Evolutionary conservation across 129 eudicot genomes (phyloP), one percentile per base, ranked within the genome.

Genomic region (Arctium minus): DNA sequence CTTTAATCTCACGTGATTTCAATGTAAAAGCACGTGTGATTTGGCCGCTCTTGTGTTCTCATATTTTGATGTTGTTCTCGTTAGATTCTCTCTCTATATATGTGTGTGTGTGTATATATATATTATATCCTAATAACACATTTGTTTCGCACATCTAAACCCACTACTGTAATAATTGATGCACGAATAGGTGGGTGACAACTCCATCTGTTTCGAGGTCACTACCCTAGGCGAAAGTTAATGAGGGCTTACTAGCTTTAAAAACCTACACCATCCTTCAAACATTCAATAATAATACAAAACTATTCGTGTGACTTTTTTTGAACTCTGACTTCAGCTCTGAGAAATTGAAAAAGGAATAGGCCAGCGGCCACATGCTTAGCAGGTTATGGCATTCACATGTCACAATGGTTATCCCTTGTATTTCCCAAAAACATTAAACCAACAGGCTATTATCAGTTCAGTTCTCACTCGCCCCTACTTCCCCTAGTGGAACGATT

Each of bases 391-490:
- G 50, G 12, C 75, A 30, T 68, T 79, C 67, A 69, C 44, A 40
- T 68, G 7, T 29, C 46, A 69, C 36, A 12, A 46, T 42, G 13
- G 53, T 50, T 72, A 13, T 8, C 27, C 17, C 13, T 22, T 33
- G 0, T 72, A 12, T 37, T 4, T 12, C 72, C 30, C 40, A 22
- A 72, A 53, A 80, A 46, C 72, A 72, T 18, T 46, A 69, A 78
- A 65, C 82, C 42, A 79, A 70, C 83, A 46, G n/a, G 70, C 77
- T 44, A 53, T 72, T 60, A 32, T 44, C 85, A 81, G 46, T 31
- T 74, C 75, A 67, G n/a, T 74, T 42, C 40, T 74, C 50, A 64
- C 67, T 81, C 56, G 11, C 60, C 70, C 77, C 70, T 44, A 48
- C 42, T 11, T 79, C 33, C 44, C 36, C 35, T 46, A 27, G 36